These are phyloP conservation scores for Morella rubra DNA, from an alignment of 306 rosid species.

Conservation along the genomic window DNA sequence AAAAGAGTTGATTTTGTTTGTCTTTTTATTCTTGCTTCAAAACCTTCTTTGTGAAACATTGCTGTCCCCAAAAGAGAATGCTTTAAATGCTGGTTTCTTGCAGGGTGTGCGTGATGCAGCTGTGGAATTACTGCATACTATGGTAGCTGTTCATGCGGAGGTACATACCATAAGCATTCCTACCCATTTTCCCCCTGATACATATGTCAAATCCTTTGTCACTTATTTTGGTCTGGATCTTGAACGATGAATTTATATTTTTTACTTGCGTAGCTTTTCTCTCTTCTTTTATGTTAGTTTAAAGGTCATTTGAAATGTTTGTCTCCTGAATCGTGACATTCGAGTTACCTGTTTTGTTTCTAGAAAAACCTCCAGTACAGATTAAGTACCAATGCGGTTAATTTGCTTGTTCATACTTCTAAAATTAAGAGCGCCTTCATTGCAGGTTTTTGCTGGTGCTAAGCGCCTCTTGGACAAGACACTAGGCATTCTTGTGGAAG, in stretches of 20 bases:
- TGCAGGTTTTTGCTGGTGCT: conserved; percentile 90
- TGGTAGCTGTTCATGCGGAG: conserved; percentile 99
- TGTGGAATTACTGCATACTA: conserved; percentile 89
- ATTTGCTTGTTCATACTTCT: conserved; percentile 23
- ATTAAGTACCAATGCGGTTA: conserved; percentile 6
- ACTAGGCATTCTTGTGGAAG: conserved; percentile 96
- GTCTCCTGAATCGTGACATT: too few species aligned
- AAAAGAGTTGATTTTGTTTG: conserved; percentile 18
- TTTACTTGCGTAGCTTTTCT: background rate
- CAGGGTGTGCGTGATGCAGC: conserved; percentile 98
- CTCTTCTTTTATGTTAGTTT: background rate
- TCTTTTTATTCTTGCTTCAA: conserved; percentile 4
- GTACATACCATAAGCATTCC: conserved; percentile 43
- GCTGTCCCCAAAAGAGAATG: conserved; percentile 13
- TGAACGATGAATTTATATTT: conserved; percentile 2
- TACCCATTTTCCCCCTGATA: background rate
- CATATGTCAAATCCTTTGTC: background rate
- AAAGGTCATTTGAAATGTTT: background rate
- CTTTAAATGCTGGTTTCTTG: conserved; percentile 26
- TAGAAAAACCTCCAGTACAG: background rate
- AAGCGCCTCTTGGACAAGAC: conserved; percentile 94
- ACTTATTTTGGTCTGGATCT: background rate
- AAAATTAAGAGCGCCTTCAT: conserved; percentile 18
- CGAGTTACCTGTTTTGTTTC: too few species aligned
- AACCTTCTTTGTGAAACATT: conserved; percentile 17